Evolutionary conservation across 106 monocot species (phyloP), one percentile per base, ranked within the genome.

Genomic region (Dendrobium catenatum): DNA sequence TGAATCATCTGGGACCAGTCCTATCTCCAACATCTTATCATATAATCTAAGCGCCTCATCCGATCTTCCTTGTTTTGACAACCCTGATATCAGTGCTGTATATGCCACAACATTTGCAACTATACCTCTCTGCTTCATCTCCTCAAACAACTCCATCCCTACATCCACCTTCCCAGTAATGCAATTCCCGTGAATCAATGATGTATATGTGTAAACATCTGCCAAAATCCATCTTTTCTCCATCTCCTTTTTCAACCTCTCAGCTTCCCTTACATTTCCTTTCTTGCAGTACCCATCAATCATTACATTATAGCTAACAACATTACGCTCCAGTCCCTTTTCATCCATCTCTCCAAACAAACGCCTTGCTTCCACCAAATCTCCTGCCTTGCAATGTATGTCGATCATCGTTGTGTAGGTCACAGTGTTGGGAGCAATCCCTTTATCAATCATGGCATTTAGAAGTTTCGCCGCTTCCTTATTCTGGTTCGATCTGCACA

Each of bases 41-140:
- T 98, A 94, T 75, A 94, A 84, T 84, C 15, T 78, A 78, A 94
- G 93, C 5, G 94, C 97, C 79, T 94, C 97, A 18, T 91, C 97
- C 15, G 94, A 89, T 80, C 86, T 92, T 68, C 97, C 97, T 77
- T 90, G 84, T 68, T 88, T 98, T 11, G 97, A 83, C 67, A 98
- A 80, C 2, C 94, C 90, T 5, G 89, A 92, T 31, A 98, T 98
- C 49, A 98, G 67, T 37, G 89, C 88, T 7, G 86, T 94, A 55
- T 92, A 98, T 1, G 94, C 90, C 27, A 93, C 89, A 11, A 87
- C 58, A 80, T 84, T 91, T 16, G 87, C 80, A 19, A 42, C 75
- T 55, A 89, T 55, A 22, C 79, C 78, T 77, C 37, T 84, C 41
- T 75, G 22, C 64, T 83, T 85, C 97, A 98, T 94, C 77, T 98